A percentile compares a stretch with the other conserved stretches of the same genome.
Conservation (phyloP, 1,284 basidiomycete genomes). For the Agroathelia rolfsii region DNA sequence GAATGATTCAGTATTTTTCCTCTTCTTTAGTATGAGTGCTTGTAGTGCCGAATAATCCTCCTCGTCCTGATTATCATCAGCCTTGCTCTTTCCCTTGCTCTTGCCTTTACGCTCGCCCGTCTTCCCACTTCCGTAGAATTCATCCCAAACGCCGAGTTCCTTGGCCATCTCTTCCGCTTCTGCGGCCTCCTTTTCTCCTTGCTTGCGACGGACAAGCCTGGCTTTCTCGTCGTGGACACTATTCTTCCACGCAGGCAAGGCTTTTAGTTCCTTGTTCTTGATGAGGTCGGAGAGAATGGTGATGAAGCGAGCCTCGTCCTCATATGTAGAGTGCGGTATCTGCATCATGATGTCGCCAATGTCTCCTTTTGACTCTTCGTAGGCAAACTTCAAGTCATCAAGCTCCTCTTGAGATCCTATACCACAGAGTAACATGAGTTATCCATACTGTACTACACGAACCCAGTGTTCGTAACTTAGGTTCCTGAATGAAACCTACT, state of each 20-base stretch:
- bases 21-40: conserved; percentile 74
- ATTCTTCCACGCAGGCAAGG: conserved; percentile 55
- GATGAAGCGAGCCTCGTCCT: conserved; percentile 80
- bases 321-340: conserved; percentile 75
- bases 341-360: conserved; percentile 72
- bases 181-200: conserved; percentile 67
- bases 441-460: too few relatives aligned
- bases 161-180: conserved; percentile 83
- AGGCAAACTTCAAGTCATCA: conserved; percentile 69
- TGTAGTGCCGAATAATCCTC: conserved; percentile 66
- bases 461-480: too few relatives aligned
- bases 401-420: conserved; percentile 79
- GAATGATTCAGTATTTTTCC: conserved; percentile 62
- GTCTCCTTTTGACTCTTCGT: conserved; percentile 55
- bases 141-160: conserved; percentile 89
- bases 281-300: conserved; percentile 63
- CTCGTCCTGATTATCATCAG: conserved; percentile 32
- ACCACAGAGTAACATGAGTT: conserved; percentile 1
- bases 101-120: conserved; percentile 52
- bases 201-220: conserved; percentile 61
- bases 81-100: conserved; percentile 42
- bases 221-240: conserved; percentile 72
- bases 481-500: conserved; percentile 10
- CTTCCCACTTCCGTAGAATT: conserved; percentile 84
- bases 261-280: conserved; percentile 44